Evolutionary conservation across 768 basidiomycete genomes (phyloP).

Genomic region (Termitomyces titanicus): DNA sequence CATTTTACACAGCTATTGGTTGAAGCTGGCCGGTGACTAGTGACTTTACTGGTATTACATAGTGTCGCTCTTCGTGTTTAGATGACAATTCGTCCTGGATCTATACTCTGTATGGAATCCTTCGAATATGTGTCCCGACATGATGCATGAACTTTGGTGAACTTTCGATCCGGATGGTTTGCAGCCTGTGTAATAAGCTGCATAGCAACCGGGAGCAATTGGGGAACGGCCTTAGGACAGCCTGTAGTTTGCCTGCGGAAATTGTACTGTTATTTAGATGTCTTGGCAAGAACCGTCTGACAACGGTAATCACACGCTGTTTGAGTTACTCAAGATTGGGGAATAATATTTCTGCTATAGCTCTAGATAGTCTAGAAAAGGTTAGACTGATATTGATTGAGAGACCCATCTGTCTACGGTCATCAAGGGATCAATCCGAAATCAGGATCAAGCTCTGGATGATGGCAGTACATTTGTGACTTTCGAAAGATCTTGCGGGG

Average conservation of each 20-base stretch:
- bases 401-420: not conserved
- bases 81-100: too few relatives aligned
- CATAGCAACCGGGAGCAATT: not conserved
- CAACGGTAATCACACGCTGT: not conserved
- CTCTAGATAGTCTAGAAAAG: not conserved
- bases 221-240: too few relatives aligned
- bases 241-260: not conserved
- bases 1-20: not conserved
- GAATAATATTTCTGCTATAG: too few relatives aligned
- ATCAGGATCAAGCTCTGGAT: slow-evolving; percentile 4
- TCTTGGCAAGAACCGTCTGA: not conserved
- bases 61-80: too few relatives aligned
- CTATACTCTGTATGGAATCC: too few relatives aligned
- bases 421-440: slow-evolving; percentile 18
- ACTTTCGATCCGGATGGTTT: too few relatives aligned
- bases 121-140: not conserved
- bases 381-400: not conserved
- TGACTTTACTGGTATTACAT: not conserved
- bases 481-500: slow-evolving; percentile 14
- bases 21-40: not conserved
- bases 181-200: not conserved
- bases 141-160: too few relatives aligned
- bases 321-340: too few relatives aligned
- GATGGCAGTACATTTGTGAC: slow-evolving; percentile 10
- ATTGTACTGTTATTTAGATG: too few relatives aligned